Base-by-base conservation (phyloP, 2,329 filamentous ascomycete species). In the Colletotrichum costaricense region DNA sequence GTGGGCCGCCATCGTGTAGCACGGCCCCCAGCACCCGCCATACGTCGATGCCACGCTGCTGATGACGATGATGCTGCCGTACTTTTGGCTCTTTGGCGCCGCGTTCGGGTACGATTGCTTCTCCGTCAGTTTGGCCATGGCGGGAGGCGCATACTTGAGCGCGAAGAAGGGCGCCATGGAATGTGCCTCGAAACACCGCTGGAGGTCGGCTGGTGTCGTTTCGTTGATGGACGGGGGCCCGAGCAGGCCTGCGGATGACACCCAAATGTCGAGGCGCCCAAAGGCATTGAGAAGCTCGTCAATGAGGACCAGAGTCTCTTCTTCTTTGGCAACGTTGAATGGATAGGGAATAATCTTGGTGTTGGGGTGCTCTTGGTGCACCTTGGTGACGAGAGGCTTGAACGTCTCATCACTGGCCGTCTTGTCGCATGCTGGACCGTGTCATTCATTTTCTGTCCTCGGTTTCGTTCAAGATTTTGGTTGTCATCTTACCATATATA, bases 51-150 rank as follows among this genome's bases (percentile, higher is more conserved):
- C 90, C 0, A 91, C 88, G 57, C 84, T 87, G 22, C 86, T 86
- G 3, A 92, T 88, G n/a, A 92, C 89, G 56, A 92, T 86, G 71
- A 92, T 91, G 75, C 86, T 88, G 3, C 90, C 90, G 77, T 92
- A 92, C n/a, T 84, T 83, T 62, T 86, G 84, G 75, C 88, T 86
- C 77, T 92, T 92, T 0, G 88, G 88, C 14, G 89, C 87, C 0
- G 90, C 90, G 76, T 92, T 92, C 0, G 88, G 84, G 76, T 92
- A 92, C 56, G 87, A 85, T 74, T 88, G 80, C 73, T 80, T 87
- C 0, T 86, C 83, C 0, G 87, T 88, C 7, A 87, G 86, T 78
- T 92, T 92, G 22, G 82, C 85, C 90, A 92, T 92, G 2, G 91
- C 90, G 2, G 89, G 87, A 0, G 90, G 89, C 0, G 89, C 89